A percentile compares a stretch with the other conserved stretches of the same genome.
phyloP scores from a whole-genome alignment of 176 grass and related monocot genomes.

The Canna indica region DNA sequence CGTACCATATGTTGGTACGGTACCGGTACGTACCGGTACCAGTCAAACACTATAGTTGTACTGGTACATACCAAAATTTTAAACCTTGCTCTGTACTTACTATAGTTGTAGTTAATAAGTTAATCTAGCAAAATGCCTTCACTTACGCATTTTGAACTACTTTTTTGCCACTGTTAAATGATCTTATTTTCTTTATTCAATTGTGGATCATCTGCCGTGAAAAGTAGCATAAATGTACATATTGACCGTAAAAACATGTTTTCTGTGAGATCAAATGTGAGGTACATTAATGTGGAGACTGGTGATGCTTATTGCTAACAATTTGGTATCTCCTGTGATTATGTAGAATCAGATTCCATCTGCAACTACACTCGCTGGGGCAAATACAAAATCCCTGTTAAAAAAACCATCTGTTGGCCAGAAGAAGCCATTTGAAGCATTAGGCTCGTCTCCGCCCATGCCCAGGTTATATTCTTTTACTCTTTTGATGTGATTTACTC shows the following conservation, averaged over 20 bases:
- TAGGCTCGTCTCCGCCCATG: conserved; percentile 50
- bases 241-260: background rate
- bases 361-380: conserved; percentile 21
- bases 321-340: background rate
- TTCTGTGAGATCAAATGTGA: background rate
- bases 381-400: conserved; percentile 47
- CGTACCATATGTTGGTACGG: too few relatives aligned
- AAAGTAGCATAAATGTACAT: background rate
- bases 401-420: conserved; percentile 82
- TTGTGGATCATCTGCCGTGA: background rate
- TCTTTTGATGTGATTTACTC: conserved; percentile 17
- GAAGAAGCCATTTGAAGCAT: conserved; percentile 71
- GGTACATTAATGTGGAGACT: background rate
- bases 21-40: too few relatives aligned
- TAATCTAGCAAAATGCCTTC: too few relatives aligned
- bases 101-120: too few relatives aligned
- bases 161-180: too few relatives aligned
- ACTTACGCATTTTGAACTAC: too few relatives aligned
- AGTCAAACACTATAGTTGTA: too few relatives aligned
- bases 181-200: background rate
- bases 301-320: background rate
- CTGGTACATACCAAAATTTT: too few relatives aligned
- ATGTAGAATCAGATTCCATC: conserved; percentile 39
- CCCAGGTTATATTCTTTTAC: conserved; percentile 44
- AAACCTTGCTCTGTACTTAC: too few relatives aligned